These are phyloP conservation scores for Dactylellina cionopaga DNA, from an alignment of 2,329 filamentous ascomycete genomes.

Conservation along the genomic window DNA sequence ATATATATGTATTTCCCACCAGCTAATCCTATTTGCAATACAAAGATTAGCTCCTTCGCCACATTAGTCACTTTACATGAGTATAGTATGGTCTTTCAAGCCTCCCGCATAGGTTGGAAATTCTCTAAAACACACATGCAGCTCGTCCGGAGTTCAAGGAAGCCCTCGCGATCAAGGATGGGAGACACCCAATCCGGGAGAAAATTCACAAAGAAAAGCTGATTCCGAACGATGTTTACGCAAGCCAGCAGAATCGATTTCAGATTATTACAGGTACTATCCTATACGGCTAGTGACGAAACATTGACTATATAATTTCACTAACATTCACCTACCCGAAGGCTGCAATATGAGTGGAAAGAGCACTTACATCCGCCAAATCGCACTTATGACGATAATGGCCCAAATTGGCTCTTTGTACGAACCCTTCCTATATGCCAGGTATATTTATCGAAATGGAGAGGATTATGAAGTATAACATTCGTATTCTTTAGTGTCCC, in stretches of 20 bases:
- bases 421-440: no score
- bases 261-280: slow-evolving; percentile 91
- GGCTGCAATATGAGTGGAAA: slow-evolving; percentile 99
- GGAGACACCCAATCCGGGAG: slow-evolving; percentile 81
- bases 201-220: slow-evolving; percentile 75
- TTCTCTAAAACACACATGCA: slow-evolving; percentile 18
- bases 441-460: no score
- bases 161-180: slow-evolving; percentile 76
- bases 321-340: slow-evolving; percentile 62
- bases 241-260: slow-evolving; percentile 80
- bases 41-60: slow-evolving; percentile 70
- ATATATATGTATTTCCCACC: slow-evolving; percentile 57
- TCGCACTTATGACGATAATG: slow-evolving; percentile 89
- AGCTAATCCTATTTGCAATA: slow-evolving; percentile 56
- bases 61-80: slow-evolving; percentile 75
- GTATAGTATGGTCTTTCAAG: slow-evolving; percentile 62
- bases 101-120: background rate
- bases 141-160: slow-evolving; percentile 74
- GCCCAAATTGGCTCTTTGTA: slow-evolving; percentile 72
- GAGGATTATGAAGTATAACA: no score
- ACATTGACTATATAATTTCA: no score
- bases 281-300: no score
- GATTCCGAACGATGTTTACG: slow-evolving; percentile 90
- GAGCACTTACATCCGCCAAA: slow-evolving; percentile 88
- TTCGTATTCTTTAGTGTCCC: slow-evolving; percentile 86